Base-by-base conservation (phyloP, 805 yeast species). In the Kluyveromyces nonfermentans region DNA sequence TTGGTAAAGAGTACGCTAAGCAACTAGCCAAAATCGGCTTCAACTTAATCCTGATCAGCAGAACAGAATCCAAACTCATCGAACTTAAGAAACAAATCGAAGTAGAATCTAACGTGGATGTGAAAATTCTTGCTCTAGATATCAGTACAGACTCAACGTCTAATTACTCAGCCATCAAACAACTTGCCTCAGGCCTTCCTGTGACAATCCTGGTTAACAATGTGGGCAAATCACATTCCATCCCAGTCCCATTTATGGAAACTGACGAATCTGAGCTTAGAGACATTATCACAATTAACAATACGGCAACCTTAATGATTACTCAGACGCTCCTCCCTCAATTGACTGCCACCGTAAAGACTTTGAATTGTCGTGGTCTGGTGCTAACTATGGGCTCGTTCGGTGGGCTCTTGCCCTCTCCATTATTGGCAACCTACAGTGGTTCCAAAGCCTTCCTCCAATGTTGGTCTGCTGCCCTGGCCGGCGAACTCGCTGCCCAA, bases 371-470 rank as follows among this genome's bases (percentile, higher is more conserved):
- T n/a, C 74, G 77, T 49, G 96, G 95, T 33, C 74, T 93, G 56
- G 77, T 93, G 47, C 71, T 93, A 54, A 88, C 93, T 25, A 86
- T 93, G 96, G 97, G 97, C 37, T 90, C 97, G 4, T 90, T 93
- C 60, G 95, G 96, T 43, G 98, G 97, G 3, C 73, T 89, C 53
- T 71, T 86, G 38, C 97, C 98, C 44, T 82, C 96, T 10, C 97
- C 98, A 18, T 73, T 79, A 53, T 74, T 93, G 54, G 95, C 97
- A 16, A 84, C 89, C 9, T 93, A 93, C 69, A 84, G 97, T 16
- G 98, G 98, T 19, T 87, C 97, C 38, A 93, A 93, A 70, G 87
- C 95, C 6, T 93, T 93, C 64, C 73, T 93, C 60, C 97, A 93
- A 68, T 77, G 80, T 46, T 93, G 98, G 97, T 85, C 93, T 40